Base-by-base conservation (phyloP, 345 rosid species). In the Mallotus nudiflorus region DNA sequence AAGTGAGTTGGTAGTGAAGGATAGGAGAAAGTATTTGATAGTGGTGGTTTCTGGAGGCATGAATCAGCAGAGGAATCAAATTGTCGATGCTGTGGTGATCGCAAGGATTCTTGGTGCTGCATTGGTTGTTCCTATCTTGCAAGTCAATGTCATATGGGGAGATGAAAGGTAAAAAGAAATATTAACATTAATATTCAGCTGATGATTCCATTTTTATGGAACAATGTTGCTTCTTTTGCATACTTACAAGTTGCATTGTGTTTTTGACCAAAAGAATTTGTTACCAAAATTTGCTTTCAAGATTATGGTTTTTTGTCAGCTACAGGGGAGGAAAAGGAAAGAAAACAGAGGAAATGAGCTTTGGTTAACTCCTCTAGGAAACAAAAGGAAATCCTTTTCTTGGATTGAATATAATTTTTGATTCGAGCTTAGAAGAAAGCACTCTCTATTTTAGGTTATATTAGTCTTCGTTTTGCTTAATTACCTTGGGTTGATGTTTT, bases 51-150 rank as follows among this genome's bases (percentile, higher is more conserved):
- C 97, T 12, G 98, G 99, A 25, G 99, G 98, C 24, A 77, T 96
- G 85, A 96, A 92, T 80, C 98, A 96, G 82, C 99, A 96, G 85
- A 91, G 92, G 88, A 96, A 91, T 81, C 98, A 92, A 83, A 92
- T 96, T 76, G 99, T 96, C 63, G 99, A 96, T 63, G 98, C 98
- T 20, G 98, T 89, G 48, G 98, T 96, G 65, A 91, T 96, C 70
- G 97, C 99, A 8, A 86, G 98, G 80, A 89, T 96, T 55, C 96
- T 96, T 19, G 97, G 93, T 25, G 97, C 99, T 82, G 86, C 90
- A 73, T 86, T 96, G 69, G 98, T 96, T 62, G 96, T 96, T 71
- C 99, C 99, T 50, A 81, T 88, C 62, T 75, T 96, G 78, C 99
- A 96, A 89, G 87, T 96, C 77, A 92, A 92, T 76, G 93, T 89